Conservation (phyloP, 495 filamentous ascomycete genomes). For the Neurospora terricola region DNA sequence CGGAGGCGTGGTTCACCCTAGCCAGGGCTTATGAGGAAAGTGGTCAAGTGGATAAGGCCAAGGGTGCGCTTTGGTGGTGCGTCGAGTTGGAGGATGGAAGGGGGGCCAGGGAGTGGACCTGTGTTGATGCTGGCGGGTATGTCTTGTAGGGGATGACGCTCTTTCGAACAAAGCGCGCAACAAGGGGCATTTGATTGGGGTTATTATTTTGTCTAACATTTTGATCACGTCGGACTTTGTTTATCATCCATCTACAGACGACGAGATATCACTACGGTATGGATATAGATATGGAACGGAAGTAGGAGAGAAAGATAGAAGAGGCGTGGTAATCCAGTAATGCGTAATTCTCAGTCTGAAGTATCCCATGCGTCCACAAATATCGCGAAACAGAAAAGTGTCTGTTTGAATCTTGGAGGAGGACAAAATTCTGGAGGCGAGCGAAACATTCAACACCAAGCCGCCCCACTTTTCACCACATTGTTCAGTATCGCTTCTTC, state of each 20-base stretch:
- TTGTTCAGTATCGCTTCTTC: background rate
- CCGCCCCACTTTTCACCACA: background rate
- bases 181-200: background rate
- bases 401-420: too few species aligned
- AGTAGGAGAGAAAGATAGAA: background rate
- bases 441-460: background rate
- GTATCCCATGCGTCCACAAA: background rate
- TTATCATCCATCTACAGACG: background rate
- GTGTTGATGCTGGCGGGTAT: slow-evolving; percentile 46
- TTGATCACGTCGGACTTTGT: background rate
- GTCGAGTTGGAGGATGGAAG: slow-evolving; percentile 61
- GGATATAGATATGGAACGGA: background rate
- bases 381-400: background rate
- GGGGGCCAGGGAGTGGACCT: slow-evolving; percentile 50
- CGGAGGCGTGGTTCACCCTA: slow-evolving; percentile 89
- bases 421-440: background rate
- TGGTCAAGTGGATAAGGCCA: slow-evolving; percentile 74
- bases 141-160: slow-evolving; percentile 31
- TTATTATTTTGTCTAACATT: background rate
- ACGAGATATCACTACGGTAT: background rate
- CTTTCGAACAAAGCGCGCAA: background rate
- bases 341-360: background rate
- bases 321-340: background rate
- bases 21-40: slow-evolving; percentile 77
- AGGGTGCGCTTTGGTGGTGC: slow-evolving; percentile 66